phyloP scores from a whole-genome alignment of 2,329 filamentous ascomycete genomes.

The Talaromyces pinophilus region DNA sequence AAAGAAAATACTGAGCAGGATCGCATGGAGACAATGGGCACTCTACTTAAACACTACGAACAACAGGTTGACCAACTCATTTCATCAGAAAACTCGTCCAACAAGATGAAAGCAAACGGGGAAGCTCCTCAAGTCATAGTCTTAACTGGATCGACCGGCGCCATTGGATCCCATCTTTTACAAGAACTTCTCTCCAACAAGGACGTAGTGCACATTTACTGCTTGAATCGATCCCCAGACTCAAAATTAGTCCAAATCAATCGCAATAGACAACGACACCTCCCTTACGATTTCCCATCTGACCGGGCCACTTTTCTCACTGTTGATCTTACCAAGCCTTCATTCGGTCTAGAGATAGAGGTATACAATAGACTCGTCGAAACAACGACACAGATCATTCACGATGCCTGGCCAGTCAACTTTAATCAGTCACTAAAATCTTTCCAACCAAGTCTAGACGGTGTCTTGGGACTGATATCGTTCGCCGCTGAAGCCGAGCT shows the following conservation, averaged over 20 bases:
- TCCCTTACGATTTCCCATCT: background rate
- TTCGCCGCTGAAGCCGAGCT: background rate
- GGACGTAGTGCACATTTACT: background rate
- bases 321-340: background rate
- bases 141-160: conserved; percentile 10
- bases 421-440: conserved; percentile 11
- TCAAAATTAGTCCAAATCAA: background rate
- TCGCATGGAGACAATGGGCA: background rate
- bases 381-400: conserved; percentile 5
- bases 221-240: background rate
- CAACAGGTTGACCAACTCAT: background rate
- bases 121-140: background rate
- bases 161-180: conserved; percentile 2
- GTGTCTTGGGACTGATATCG: background rate
- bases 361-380: background rate
- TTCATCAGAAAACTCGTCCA: background rate
- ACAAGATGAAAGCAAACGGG: background rate
- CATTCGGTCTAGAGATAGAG: background rate
- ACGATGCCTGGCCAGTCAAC: conserved; percentile 16
- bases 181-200: background rate
- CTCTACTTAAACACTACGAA: background rate
- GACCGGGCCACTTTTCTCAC: background rate
- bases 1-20: background rate
- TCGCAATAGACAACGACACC: background rate
- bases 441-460: conserved; percentile 4